These are phyloP conservation scores for Mayamaea pseudoterrestris DNA, from an alignment of 108 stramenopile species.

Conservation along the genomic window DNA sequence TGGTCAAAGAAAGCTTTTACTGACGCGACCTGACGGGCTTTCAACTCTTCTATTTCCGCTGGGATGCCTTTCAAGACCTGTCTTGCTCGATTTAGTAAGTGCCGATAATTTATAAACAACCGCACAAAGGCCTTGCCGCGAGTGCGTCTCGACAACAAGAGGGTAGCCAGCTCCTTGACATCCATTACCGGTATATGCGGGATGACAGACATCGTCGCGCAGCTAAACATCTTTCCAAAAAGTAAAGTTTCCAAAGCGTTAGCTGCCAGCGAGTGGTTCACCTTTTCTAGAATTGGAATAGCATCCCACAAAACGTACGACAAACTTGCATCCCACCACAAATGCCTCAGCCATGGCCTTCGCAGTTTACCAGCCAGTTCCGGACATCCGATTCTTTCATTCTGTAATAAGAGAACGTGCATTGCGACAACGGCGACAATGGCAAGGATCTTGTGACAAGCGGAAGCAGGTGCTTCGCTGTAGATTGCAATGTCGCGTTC, in stretches of 20 bases:
- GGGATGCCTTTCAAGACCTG: too few relatives aligned
- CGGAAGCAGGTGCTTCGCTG: too few relatives aligned
- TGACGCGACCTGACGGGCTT: too few relatives aligned
- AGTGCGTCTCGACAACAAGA: conserved; percentile 44
- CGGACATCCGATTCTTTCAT: conserved; percentile 4
- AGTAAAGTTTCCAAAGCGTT: conserved; percentile 32
- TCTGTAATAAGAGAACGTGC: conserved; percentile 27
- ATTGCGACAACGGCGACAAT: conserved; percentile 26
- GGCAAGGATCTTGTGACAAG: conserved; percentile 48
- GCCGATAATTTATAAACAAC: conserved; percentile 53
- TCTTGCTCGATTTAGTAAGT: conserved; percentile 28
- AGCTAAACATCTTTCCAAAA: conserved; percentile 11
- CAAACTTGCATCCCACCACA: conserved; percentile 61
- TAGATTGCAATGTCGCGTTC: too few relatives aligned
- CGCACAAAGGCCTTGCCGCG: conserved; percentile 75
- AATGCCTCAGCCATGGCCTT: conserved; percentile 70
- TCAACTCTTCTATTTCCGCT: too few relatives aligned
- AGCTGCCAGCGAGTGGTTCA: too few relatives aligned
- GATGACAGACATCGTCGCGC: too few relatives aligned
- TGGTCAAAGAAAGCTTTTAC: conserved; percentile 4
- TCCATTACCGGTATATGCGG: not conserved
- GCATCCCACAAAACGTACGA: conserved; percentile 69
- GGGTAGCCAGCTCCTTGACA: conserved; percentile 1
- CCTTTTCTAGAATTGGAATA: conserved; percentile 48
- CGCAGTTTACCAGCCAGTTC: conserved; percentile 5